Conservation (phyloP, 148 eudicot genomes). For the Rhododendron mucronatum region DNA sequence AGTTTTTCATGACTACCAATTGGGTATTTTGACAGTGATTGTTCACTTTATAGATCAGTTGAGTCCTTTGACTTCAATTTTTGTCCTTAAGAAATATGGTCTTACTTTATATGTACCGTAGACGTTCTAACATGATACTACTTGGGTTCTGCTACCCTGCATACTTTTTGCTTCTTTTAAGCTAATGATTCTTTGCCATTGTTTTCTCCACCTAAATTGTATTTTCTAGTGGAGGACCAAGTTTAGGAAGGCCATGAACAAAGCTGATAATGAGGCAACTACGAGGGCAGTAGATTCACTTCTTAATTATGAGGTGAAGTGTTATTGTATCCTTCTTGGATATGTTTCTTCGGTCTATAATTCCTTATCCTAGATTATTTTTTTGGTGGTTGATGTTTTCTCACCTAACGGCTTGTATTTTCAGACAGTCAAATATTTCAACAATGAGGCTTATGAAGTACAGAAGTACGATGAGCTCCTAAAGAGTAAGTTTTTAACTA, state of each 20-base stretch:
- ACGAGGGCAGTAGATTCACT: conserved; percentile 95
- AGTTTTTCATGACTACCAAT: not conserved
- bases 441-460: conserved; percentile 80
- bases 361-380: not conserved
- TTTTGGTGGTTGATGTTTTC: not conserved
- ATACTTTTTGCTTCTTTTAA: not conserved
- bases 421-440: conserved; percentile 96
- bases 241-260: conserved; percentile 94
- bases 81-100: not conserved
- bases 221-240: conserved; percentile 84
- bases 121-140: not conserved
- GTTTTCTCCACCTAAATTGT: not conserved
- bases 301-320: conserved; percentile 82
- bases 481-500: conserved; percentile 55
- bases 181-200: not conserved
- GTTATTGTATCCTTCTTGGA: not conserved
- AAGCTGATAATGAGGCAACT: conserved; percentile 96
- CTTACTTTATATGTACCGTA: not conserved
- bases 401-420: conserved; percentile 12
- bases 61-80: not conserved
- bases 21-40: not conserved
- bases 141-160: not conserved
- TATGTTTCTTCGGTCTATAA: not conserved
- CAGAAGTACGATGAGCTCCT: conserved; percentile 80
- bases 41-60: not conserved